These are phyloP conservation scores for Pseudogymnoascus sp. DNA, from an alignment of 2,329 filamentous ascomycete species.

Conservation along the genomic window DNA sequence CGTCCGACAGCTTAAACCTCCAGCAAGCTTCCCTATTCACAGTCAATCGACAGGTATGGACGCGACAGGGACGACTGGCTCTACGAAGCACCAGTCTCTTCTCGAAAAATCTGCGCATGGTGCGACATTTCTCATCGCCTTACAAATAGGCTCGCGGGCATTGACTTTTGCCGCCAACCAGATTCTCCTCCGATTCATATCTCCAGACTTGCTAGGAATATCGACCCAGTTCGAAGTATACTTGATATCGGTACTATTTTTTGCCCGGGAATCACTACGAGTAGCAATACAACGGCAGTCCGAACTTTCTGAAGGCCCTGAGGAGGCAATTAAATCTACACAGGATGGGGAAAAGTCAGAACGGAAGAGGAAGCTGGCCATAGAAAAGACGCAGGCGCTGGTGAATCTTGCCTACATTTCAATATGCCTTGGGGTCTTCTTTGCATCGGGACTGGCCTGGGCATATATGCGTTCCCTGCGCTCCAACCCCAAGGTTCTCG, in stretches of 20 bases:
- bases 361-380: slow-evolving; percentile 22
- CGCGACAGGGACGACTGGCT: background rate
- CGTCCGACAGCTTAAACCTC: background rate
- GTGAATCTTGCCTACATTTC: slow-evolving; percentile 85
- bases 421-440: slow-evolving; percentile 55
- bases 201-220: slow-evolving; percentile 73
- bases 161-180: slow-evolving; percentile 92
- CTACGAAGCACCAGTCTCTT: slow-evolving; percentile 1
- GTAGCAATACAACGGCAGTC: slow-evolving; percentile 80
- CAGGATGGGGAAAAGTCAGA: slow-evolving; percentile 14
- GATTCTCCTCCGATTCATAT: slow-evolving; percentile 76
- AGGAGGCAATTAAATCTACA: slow-evolving; percentile 8
- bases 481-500: slow-evolving; percentile 38
- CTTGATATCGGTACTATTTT: slow-evolving; percentile 87
- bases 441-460: slow-evolving; percentile 55
- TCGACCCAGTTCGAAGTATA: slow-evolving; percentile 89
- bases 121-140: slow-evolving; percentile 75
- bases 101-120: slow-evolving; percentile 39
- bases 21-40: background rate
- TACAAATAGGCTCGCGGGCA: slow-evolving; percentile 80
- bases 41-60: slow-evolving; percentile 6
- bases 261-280: slow-evolving; percentile 81
- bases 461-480: slow-evolving; percentile 54
- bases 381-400: slow-evolving; percentile 55
- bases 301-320: slow-evolving; percentile 19